Conservation (phyloP, 306 rosid genomes). For the Luffa acutangula region DNA sequence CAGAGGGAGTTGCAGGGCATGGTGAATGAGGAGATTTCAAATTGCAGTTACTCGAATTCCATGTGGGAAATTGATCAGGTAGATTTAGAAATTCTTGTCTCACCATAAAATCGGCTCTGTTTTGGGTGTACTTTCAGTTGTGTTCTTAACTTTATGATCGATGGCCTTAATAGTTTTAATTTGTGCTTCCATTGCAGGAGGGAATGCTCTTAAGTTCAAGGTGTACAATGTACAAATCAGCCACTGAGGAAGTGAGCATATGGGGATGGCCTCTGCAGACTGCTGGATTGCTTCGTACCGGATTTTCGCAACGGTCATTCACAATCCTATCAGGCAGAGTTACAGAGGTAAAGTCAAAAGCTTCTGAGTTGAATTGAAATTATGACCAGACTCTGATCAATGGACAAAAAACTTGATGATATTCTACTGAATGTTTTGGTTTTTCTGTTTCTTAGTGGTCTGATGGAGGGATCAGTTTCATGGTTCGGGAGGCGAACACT, state of each 20-base stretch:
- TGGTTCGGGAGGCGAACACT: constrained; percentile 42
- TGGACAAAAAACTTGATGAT: neutral
- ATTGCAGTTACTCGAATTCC: constrained; percentile 39
- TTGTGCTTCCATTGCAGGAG: constrained; percentile 31
- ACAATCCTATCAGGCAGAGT: constrained; percentile 70
- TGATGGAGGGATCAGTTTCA: constrained; percentile 42
- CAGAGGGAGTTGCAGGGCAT: constrained; percentile 41
- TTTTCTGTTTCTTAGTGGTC: constrained; percentile 49
- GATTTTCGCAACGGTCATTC: constrained; percentile 45
- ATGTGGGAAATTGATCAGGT: constrained; percentile 72
- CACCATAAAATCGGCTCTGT: neutral
- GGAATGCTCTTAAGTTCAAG: constrained; percentile 55
- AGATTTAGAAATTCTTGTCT: neutral
- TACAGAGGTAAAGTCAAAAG: constrained; percentile 44
- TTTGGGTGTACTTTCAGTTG: neutral
- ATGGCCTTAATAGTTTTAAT: neutral
- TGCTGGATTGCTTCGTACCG: constrained; percentile 62
- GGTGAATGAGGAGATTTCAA: constrained; percentile 38
- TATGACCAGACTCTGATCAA: neutral
- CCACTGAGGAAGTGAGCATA: constrained; percentile 51
- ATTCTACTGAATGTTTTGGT: neutral
- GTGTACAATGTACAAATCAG: constrained; percentile 65
- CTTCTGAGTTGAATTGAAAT: neutral
- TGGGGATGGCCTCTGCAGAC: constrained; percentile 99
- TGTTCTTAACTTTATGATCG: neutral